Conservation (phyloP, 139 green algal species). For the Asterochloris erici region DNA sequence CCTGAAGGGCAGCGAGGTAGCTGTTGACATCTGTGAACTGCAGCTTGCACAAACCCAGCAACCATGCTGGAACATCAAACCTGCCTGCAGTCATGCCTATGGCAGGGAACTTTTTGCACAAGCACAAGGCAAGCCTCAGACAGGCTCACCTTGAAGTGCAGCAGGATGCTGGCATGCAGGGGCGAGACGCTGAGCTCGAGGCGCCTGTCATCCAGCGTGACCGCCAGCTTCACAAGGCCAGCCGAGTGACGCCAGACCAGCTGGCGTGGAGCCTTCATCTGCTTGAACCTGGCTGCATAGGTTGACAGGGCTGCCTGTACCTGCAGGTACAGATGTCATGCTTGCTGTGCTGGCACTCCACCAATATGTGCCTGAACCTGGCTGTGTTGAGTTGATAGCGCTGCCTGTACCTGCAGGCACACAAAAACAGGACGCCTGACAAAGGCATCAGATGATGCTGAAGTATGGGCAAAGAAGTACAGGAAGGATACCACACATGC, state of each 20-base stretch:
- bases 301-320: constrained; percentile 26
- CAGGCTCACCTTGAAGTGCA: constrained; percentile 59
- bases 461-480: no score
- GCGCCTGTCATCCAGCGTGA: constrained; percentile 43
- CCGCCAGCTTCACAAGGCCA: constrained; percentile 71
- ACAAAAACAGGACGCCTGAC: no score
- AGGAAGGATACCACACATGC: no score
- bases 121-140: not conserved
- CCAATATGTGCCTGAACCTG: not conserved
- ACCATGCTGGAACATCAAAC: no score
- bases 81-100: no score
- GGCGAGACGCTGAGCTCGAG: constrained; percentile 45
- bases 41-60: no score
- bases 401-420: not conserved
- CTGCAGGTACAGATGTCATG: constrained; percentile 1
- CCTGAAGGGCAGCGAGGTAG: no score
- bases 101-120: no score
- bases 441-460: no score
- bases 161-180: constrained; percentile 70
- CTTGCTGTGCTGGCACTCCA: not conserved
- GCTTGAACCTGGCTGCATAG: constrained; percentile 56
- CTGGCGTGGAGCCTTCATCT: constrained; percentile 84
- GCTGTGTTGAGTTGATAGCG: not conserved
- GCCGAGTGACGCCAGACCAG: constrained; percentile 76
- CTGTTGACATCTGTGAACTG: no score